Percentiles rank a stretch among this genome's conserved stretches.
These are phyloP conservation scores for Brasilioporus rufonigricans DNA, from an alignment of 768 basidiomycete species.

Conservation along the genomic window DNA sequence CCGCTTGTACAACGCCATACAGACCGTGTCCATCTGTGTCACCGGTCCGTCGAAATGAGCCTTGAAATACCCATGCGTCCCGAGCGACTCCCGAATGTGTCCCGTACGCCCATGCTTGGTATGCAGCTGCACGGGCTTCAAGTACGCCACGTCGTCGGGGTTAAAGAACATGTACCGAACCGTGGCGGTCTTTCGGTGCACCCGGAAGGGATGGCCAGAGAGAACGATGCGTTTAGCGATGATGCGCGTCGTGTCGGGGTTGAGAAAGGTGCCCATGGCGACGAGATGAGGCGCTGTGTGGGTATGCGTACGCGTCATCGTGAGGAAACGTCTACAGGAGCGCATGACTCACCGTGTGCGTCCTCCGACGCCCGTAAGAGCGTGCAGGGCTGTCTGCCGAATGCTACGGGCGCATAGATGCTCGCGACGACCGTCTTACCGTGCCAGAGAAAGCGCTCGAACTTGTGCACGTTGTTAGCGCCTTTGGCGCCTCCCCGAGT, in stretches of 20 bases:
- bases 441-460: conserved; percentile 85
- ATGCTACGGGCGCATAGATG: conserved; percentile 83
- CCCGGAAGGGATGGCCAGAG: conserved; percentile 94
- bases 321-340: too few species aligned
- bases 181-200: conserved; percentile 96
- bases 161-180: conserved; percentile 99
- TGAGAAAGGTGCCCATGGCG: conserved; percentile 84
- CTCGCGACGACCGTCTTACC: conserved; percentile 82
- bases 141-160: conserved; percentile 87
- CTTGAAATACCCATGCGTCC: conserved; percentile 98
- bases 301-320: not conserved
- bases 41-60: conserved; percentile 92
- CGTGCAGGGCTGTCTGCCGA: conserved; percentile 75
- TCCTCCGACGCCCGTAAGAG: conserved; percentile 71
- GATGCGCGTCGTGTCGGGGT: conserved; percentile 87
- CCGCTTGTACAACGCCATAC: conserved; percentile 93
- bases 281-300: conserved; percentile 74
- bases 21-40: conserved; percentile 95
- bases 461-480: conserved; percentile 96
- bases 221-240: conserved; percentile 92
- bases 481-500: conserved; percentile 88
- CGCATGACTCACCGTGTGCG: conserved; percentile 44
- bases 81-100: conserved; percentile 88
- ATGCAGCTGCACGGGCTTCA: conserved; percentile 88
- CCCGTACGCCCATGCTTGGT: conserved; percentile 90